Evolutionary conservation across 2,329 filamentous ascomycete genomes (phyloP).

Genomic region (Aspergillus alliaceus): DNA sequence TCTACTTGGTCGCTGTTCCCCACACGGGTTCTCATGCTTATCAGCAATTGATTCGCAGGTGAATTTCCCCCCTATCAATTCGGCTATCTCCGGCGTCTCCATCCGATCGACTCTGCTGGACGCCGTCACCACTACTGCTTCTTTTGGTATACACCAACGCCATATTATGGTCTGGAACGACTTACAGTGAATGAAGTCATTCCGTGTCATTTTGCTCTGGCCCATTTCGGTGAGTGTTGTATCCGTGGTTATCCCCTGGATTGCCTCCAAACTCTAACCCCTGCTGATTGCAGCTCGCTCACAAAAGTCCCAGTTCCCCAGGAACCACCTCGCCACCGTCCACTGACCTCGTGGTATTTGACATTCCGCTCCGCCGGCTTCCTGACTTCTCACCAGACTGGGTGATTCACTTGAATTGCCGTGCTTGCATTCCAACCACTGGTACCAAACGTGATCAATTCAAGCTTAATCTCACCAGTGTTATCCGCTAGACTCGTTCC

Average conservation of each 20-base stretch:
- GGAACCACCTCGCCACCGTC: slow-evolving; percentile 21
- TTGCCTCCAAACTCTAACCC: slow-evolving; percentile 14
- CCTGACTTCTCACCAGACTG: neutral
- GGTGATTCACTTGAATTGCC: neutral
- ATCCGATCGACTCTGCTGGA: slow-evolving; percentile 27
- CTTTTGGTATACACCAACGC: neutral
- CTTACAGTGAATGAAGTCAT: neutral
- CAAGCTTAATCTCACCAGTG: neutral
- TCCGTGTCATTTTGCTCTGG: neutral
- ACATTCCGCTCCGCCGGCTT: slow-evolving; percentile 1
- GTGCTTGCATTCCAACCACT: neutral
- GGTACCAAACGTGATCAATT: neutral
- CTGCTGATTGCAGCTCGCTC: slow-evolving; percentile 18
- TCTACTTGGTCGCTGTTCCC: neutral
- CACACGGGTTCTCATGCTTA: slow-evolving; percentile 13
- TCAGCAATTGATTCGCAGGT: slow-evolving; percentile 26
- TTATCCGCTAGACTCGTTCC: neutral
- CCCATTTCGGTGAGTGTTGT: slow-evolving; percentile 7
- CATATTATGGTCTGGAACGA: neutral
- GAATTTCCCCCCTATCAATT: slow-evolving; percentile 4
- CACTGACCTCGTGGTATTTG: slow-evolving; percentile 2
- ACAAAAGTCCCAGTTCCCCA: slow-evolving; percentile 12
- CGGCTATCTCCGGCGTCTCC: slow-evolving; percentile 28
- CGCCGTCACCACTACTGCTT: slow-evolving; percentile 2
- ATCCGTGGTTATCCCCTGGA: slow-evolving; percentile 8